phyloP scores from a whole-genome alignment of 768 basidiomycete genomes.

The Lactarius sp. region DNA sequence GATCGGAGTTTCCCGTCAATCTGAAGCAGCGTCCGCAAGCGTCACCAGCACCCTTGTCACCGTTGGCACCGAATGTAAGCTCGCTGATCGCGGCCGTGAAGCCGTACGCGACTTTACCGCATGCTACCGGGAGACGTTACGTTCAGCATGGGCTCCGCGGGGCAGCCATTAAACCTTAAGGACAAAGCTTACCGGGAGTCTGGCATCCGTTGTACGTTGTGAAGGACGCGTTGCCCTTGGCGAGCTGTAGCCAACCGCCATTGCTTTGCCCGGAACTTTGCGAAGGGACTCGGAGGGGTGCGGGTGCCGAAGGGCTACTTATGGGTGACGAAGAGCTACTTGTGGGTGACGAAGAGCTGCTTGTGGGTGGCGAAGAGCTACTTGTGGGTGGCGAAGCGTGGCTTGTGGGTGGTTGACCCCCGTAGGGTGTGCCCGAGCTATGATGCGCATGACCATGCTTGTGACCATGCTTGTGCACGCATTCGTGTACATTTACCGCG shows the following conservation, averaged over 20 bases:
- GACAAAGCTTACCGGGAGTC: conserved; percentile 38
- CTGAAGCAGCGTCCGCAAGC: conserved; percentile 60
- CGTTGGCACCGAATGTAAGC: conserved; percentile 48
- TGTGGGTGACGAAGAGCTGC: no score
- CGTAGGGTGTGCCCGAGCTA: no score
- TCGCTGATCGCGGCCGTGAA: conserved; percentile 56
- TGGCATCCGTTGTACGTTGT: conserved; percentile 51
- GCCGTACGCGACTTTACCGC: conserved; percentile 45
- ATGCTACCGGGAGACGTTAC: conserved; percentile 34
- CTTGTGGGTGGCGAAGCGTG: no score
- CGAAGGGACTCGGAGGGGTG: no score
- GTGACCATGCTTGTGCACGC: conserved; percentile 27
- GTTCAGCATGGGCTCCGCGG: neutral
- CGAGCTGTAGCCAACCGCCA: conserved; percentile 49
- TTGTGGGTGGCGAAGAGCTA: no score
- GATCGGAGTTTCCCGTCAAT: conserved; percentile 46
- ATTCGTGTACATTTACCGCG: neutral
- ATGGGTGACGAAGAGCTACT: no score
- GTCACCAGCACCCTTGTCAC: conserved; percentile 50
- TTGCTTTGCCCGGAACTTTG: neutral
- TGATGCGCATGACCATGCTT: conserved; percentile 2
- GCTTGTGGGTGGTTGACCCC: conserved; percentile 4
- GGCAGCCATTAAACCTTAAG: neutral
- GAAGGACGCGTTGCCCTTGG: conserved; percentile 53
- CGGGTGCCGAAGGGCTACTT: no score